Percentiles rank a stretch among this genome's conserved stretches.
Conservation (phyloP, 306 rosid species). For the Myrica gale region DNA sequence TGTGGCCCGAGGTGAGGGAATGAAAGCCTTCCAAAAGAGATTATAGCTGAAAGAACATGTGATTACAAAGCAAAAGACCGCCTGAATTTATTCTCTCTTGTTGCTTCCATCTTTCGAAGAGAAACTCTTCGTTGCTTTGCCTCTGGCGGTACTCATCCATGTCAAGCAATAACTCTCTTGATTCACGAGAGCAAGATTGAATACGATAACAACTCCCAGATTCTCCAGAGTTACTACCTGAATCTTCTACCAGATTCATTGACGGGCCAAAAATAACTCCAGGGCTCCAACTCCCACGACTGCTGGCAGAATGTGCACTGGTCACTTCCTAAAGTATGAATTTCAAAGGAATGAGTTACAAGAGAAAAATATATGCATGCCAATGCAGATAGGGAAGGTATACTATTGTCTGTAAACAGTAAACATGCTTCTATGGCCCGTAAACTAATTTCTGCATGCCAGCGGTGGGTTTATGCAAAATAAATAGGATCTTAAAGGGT, state of each 20-base stretch:
- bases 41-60: conserved; percentile 43
- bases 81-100: conserved; percentile 59
- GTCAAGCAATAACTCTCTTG: conserved; percentile 48
- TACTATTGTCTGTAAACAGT: not conserved
- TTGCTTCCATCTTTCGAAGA: conserved; percentile 65
- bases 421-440: not conserved
- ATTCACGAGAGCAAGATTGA: conserved; percentile 35
- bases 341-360: conserved; percentile 4
- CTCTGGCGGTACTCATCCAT: conserved; percentile 68
- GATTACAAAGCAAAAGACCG: conserved; percentile 58
- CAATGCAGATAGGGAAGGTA: not conserved
- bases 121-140: conserved; percentile 58
- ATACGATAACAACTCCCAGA: conserved; percentile 19
- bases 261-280: conserved; percentile 38
- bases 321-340: conserved; percentile 40
- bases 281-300: conserved; percentile 94
- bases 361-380: not conserved
- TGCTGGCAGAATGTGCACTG: conserved; percentile 50
- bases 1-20: not conserved
- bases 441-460: not conserved
- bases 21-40: conserved; percentile 9
- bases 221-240: conserved; percentile 39
- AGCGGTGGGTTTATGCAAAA: not conserved
- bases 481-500: not conserved
- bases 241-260: conserved; percentile 46